Percentiles rank a stretch among this genome's conserved stretches.
These are phyloP conservation scores for Orbilia blumenaviensis DNA, from an alignment of 2,329 filamentous ascomycete species.

Conservation along the genomic window DNA sequence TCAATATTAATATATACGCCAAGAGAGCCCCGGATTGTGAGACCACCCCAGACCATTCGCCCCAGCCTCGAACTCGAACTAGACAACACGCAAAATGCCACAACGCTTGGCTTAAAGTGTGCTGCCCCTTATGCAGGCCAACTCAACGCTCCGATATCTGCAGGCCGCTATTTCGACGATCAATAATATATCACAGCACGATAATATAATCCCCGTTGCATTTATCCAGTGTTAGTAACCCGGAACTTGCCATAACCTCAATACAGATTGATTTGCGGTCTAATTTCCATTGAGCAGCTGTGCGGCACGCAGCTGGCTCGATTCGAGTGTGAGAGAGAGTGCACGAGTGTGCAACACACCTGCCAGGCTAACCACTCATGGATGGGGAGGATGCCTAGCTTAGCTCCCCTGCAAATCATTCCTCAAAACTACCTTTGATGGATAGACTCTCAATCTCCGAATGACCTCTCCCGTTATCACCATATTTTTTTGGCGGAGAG, in stretches of 20 bases:
- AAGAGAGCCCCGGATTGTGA: no score
- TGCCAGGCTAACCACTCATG: slow-evolving; percentile 9
- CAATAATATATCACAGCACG: no score
- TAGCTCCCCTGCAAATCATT: slow-evolving; percentile 1
- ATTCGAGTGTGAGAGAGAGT: neutral
- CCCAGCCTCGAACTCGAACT: no score
- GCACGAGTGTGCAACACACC: neutral
- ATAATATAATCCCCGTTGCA: no score
- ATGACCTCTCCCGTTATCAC: neutral
- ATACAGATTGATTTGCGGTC: neutral
- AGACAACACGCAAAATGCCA: neutral
- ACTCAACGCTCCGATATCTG: no score
- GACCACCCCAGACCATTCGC: no score
- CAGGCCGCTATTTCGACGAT: no score
- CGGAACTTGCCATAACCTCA: neutral
- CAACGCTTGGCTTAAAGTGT: no score
- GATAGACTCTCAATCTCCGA: neutral
- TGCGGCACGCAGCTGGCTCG: neutral
- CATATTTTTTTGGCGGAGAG: neutral
- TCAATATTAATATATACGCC: no score
- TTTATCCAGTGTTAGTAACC: neutral
- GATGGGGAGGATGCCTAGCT: neutral
- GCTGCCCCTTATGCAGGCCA: no score
- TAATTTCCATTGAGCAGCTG: neutral
- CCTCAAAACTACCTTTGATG: slow-evolving; percentile 6